Evolutionary conservation across 1,284 basidiomycete genomes (phyloP), one percentile per base, ranked within the genome.

Genomic region (Fomitopsis pinicola): DNA sequence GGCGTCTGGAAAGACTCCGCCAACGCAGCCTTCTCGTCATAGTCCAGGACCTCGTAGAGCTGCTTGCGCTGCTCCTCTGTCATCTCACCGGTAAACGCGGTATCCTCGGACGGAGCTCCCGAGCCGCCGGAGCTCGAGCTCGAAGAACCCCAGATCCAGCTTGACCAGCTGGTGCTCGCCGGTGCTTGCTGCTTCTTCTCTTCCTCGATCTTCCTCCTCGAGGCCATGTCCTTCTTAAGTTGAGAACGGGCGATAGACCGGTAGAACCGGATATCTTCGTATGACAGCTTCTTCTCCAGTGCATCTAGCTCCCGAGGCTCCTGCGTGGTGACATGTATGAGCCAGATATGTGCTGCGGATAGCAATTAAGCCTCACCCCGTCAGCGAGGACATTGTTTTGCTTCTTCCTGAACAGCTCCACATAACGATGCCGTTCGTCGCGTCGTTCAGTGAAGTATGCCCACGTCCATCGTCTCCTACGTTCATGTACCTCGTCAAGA

Each of bases 251-350:
- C 95, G 63, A 99, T 94, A 3, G 96, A 98, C 28, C 97, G 88
- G 78, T 98, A 99, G 76, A 98, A 98, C 12, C 97, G 90, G 58
- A 99, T 92, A 69, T 99, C 97, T 72, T 98, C 94, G 71, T 98
- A 99, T 0, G 87, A 84, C 12, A 99, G 81, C 72, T 93, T 94
- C 67, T 75, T 78, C 73, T 99, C 98, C 57, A 99, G 78, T 1
- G 77, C 80, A 54, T 86, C 82, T 30, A 98, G 77, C 5, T 77
- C 78, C 55, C 78, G 73, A 36, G 78, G 66, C 54, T 95, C 94
- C 88, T 95, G 66, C n/a, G 48, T 12, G 22, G 33, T n/a, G 8
- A 30, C 33, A 30, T 6, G 10, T n/a, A 19, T 62, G 40, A 62
- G 57, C 42, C 3, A 62, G 38, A 30, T n/a, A 22, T 10, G 15